Conservation (phyloP, 2,329 filamentous ascomycete species). For the Aspergillus quadricinctus region DNA sequence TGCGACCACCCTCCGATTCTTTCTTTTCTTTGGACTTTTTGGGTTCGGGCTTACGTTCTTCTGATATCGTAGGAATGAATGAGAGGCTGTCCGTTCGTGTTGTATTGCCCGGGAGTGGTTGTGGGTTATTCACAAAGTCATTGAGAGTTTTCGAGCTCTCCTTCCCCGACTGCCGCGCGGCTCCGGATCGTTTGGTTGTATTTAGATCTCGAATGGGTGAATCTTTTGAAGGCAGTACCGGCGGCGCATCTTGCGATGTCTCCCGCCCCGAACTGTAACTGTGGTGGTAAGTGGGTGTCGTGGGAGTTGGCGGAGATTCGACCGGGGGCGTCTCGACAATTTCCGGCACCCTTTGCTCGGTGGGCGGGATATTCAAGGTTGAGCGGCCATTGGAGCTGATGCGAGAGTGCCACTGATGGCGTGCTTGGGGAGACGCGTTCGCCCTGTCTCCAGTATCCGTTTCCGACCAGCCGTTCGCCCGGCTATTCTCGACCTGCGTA, state of each 20-base stretch:
- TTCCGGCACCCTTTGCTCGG: conserved; percentile 48
- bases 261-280: conserved; percentile 49
- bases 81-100: conserved; percentile 73
- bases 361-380: conserved; percentile 49
- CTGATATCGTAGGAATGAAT: conserved; percentile 70
- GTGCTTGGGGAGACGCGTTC: conserved; percentile 36
- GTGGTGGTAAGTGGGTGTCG: conserved; percentile 27
- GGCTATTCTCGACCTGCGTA: conserved; percentile 19
- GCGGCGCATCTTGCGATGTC: conserved; percentile 44
- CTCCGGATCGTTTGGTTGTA: conserved; percentile 31
- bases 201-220: conserved; percentile 20
- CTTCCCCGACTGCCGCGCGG: conserved; percentile 28
- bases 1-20: conserved; percentile 65
- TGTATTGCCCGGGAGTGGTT: conserved; percentile 65
- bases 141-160: conserved; percentile 52
- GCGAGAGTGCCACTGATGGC: conserved; percentile 51
- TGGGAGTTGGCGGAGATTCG: conserved; percentile 32
- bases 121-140: conserved; percentile 62
- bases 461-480: conserved; percentile 14
- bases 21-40: conserved; percentile 63
- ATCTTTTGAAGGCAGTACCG: conserved; percentile 46
- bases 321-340: conserved; percentile 61
- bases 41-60: conserved; percentile 71
- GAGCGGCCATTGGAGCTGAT: conserved; percentile 55
- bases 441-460: conserved; percentile 29